Base-by-base conservation (phyloP, 2,329 filamentous ascomycete genomes). In the Alternaria angustiovoidea region DNA sequence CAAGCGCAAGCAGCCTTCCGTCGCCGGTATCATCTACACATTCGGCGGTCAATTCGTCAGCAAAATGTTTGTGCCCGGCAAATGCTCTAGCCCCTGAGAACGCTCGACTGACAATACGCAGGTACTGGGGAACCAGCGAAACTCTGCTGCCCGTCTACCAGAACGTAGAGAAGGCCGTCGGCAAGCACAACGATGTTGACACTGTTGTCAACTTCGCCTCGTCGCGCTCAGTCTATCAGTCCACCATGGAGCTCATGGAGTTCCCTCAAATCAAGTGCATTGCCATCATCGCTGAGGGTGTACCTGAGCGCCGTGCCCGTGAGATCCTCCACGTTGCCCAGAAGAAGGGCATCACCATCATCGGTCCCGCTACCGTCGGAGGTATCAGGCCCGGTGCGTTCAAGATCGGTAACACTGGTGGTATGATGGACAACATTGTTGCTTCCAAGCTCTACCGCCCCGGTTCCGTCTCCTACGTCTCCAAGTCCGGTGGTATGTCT, bases 391-490 rank as follows among this genome's bases (percentile, higher is more conserved):
- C 95, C 65, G 95, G 95, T 81, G 92, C 92, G 81, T 99, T 94
- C 91, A 99, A 98, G 89, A 99, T 99, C 70, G 95, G 95, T 81
- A 99, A 99, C 88, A 99, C 95, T 76, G 95, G 95, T 88, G 95
- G 95, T 83, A 99, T 99, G 95, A 99, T 99, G 95, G 95, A 99
- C 88, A 99, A 99, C 89, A 99, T 99, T 77, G 95, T 99, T 68
- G 93, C 95, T 73, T 98, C 95, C 81, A 99, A 99, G 90, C 92
- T 99, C 64, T 99, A 99, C 90, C 94, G 95, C 83, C 95, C 95
- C 85, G 95, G 95, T 75, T 98, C 95, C 73, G 94, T 99, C 71
- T 95, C 93, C 75, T 99, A 99, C 83, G 95, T 99, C 82, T 98
- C 94, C 87, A 99, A 99, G 88, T 99, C 95, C 61, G 95, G 95